Conservation (phyloP, 2,329 filamentous ascomycete genomes). For the Paracoccidioides brasiliensis region DNA sequence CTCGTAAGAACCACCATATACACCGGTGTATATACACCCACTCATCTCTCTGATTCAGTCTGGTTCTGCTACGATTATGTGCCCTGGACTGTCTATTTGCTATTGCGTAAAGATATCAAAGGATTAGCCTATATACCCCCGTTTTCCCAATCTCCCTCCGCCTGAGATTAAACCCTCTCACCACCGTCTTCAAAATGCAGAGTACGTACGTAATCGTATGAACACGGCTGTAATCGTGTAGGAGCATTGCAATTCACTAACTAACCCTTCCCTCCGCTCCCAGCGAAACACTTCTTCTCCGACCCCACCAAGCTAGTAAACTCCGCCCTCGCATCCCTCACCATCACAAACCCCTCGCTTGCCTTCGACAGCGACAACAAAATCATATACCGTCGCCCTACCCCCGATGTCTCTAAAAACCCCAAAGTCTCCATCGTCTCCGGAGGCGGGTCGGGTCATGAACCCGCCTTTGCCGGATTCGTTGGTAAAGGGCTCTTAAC, state of each 20-base stretch:
- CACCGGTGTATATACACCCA: no score
- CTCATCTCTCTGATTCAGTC: no score
- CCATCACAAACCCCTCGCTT: conserved; percentile 70
- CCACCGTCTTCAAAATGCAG: conserved; percentile 19
- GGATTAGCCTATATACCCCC: neutral
- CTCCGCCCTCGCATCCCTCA: conserved; percentile 61
- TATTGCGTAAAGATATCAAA: neutral
- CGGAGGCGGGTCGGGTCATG: conserved; percentile 81
- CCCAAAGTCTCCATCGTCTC: conserved; percentile 69
- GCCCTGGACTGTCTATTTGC: no score
- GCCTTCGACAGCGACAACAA: conserved; percentile 70
- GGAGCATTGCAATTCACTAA: conserved; percentile 4
- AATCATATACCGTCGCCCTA: conserved; percentile 62
- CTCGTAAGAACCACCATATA: no score
- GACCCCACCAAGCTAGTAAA: conserved; percentile 68
- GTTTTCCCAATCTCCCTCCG: neutral
- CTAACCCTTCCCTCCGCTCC: neutral
- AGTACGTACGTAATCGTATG: conserved; percentile 16
- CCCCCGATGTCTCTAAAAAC: conserved; percentile 29
- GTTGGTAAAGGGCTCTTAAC: conserved; percentile 70
- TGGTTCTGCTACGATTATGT: no score
- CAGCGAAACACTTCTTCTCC: conserved; percentile 74
- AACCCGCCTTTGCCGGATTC: conserved; percentile 75
- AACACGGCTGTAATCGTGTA: neutral
- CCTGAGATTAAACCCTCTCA: neutral